phyloP scores from a whole-genome alignment of 1,284 basidiomycete species.

The Blastosporella zonata region DNA sequence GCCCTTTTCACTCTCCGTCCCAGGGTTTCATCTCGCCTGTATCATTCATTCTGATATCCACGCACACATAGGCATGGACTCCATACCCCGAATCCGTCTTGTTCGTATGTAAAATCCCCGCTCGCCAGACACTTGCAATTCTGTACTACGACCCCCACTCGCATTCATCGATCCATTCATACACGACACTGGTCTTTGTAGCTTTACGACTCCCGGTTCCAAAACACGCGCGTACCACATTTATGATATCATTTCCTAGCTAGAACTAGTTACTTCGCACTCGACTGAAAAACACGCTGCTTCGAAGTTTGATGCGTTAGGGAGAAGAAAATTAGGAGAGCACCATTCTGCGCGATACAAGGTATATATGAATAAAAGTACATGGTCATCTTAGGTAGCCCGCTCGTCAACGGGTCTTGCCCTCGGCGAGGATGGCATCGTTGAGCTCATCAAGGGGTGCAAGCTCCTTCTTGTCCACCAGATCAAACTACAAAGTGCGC shows the following conservation, averaged over 20 bases:
- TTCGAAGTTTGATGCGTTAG: no score
- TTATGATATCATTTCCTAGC: not conserved
- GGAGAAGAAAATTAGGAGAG: no score
- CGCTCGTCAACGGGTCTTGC: constrained; percentile 50
- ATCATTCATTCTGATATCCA: constrained; percentile 5
- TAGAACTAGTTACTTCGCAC: no score
- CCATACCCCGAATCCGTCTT: constrained; percentile 7
- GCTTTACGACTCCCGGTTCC: not conserved
- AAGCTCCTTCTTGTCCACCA: constrained; percentile 97
- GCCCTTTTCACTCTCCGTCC: not conserved
- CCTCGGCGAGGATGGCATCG: constrained; percentile 89
- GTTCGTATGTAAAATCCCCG: not conserved
- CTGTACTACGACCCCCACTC: constrained; percentile 4
- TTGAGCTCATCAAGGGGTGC: constrained; percentile 96
- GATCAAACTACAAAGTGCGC: constrained; percentile 66
- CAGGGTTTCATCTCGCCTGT: not conserved
- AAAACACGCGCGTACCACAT: constrained; percentile 5
- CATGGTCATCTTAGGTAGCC: constrained; percentile 2
- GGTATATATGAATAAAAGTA: constrained; percentile 13
- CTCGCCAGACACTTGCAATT: not conserved
- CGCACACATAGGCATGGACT: constrained; percentile 5
- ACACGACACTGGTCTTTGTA: constrained; percentile 16
- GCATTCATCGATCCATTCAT: constrained; percentile 6
- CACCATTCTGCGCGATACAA: not conserved
- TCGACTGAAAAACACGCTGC: no score